Conservation (phyloP, 2,329 filamentous ascomycete species). For the Phialemonium atrogriseum region DNA sequence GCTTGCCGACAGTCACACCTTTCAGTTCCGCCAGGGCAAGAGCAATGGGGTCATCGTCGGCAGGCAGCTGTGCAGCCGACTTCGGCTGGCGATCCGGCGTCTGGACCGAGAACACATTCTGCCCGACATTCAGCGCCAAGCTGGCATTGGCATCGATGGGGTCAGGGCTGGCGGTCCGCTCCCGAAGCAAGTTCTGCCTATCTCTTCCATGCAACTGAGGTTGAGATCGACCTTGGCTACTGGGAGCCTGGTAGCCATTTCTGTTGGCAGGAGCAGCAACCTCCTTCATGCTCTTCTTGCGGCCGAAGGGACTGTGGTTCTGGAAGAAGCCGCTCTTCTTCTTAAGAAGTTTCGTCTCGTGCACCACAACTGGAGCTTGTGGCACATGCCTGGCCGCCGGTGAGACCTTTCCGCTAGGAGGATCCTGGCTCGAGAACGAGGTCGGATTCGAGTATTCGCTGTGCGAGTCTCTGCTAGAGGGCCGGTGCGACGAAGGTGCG, state of each 20-base stretch:
- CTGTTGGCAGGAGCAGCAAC: conserved; percentile 32
- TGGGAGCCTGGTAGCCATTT: conserved; percentile 50
- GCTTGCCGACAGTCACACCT: conserved; percentile 67
- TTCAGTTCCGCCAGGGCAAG: conserved; percentile 88
- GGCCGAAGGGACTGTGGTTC: conserved; percentile 83
- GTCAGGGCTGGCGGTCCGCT: conserved; percentile 60
- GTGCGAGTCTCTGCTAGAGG: conserved; percentile 77
- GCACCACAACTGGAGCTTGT: conserved; percentile 30
- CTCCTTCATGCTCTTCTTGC: conserved; percentile 89
- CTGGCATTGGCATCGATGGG: conserved; percentile 87
- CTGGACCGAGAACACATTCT: conserved; percentile 91
- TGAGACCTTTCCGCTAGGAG: conserved; percentile 60
- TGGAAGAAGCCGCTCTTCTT: conserved; percentile 85
- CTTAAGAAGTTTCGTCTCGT: conserved; percentile 60
- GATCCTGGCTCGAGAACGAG: conserved; percentile 80
- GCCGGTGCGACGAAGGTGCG: conserved; percentile 56
- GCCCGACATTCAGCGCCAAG: conserved; percentile 86
- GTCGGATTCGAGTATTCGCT: conserved; percentile 89
- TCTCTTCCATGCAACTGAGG: conserved; percentile 19
- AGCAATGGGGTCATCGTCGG: conserved; percentile 82
- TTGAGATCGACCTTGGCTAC: too few relatives aligned
- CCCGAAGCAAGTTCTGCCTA: conserved; percentile 26
- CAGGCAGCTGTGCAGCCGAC: conserved; percentile 26
- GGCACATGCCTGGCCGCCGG: conserved; percentile 57
- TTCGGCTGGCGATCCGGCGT: conserved; percentile 59